These are phyloP conservation scores for Pyrenochaeta sp. DNA, from an alignment of 2,329 filamentous ascomycete genomes.

Conservation along the genomic window DNA sequence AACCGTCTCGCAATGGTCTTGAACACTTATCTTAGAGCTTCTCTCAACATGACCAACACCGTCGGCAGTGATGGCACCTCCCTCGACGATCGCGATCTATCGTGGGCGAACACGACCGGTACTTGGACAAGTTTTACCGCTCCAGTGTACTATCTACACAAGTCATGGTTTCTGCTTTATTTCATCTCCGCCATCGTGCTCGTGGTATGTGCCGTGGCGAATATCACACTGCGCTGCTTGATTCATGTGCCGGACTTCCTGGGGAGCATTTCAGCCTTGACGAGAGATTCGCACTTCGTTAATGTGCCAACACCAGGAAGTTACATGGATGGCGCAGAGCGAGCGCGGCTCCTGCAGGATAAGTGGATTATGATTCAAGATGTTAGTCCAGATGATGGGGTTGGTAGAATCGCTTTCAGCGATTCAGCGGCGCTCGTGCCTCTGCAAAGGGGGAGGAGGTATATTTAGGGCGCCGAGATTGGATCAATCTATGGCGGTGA, in stretches of 20 bases:
- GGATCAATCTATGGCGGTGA: too few species aligned
- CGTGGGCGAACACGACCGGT: background rate
- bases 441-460: too few species aligned
- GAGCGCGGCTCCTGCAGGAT: too few species aligned
- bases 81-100: too few species aligned
- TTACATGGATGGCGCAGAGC: too few species aligned
- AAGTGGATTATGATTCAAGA: too few species aligned
- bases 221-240: conserved; percentile 4
- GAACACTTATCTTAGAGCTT: conserved; percentile 14
- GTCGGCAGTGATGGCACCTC: too few species aligned
- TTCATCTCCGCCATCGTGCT: background rate
- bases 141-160: background rate
- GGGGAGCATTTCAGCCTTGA: conserved; percentile 14
- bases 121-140: background rate
- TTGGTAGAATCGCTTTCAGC: too few species aligned
- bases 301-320: too few species aligned
- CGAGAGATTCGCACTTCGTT: background rate
- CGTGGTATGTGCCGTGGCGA: conserved; percentile 9
- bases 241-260: conserved; percentile 18
- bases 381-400: too few species aligned
- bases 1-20: conserved; percentile 11
- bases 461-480: too few species aligned
- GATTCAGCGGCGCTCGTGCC: too few species aligned
- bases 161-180: background rate
- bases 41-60: background rate